Evolutionary conservation across 2,329 filamentous ascomycete genomes (phyloP), one percentile per base, ranked within the genome.

Genomic region (Diaporthe velutina): DNA sequence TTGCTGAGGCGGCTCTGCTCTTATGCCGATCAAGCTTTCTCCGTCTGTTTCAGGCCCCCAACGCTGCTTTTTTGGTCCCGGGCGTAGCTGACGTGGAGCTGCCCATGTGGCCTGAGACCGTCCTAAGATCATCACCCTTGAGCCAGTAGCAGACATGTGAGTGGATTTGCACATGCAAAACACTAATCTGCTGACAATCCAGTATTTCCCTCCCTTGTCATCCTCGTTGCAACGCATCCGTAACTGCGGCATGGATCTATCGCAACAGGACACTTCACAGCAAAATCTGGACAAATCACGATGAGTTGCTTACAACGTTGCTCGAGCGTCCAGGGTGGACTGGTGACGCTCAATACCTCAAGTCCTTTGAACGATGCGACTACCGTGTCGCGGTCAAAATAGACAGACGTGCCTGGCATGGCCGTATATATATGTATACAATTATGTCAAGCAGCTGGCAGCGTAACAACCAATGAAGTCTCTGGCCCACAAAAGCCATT

Each of bases 21-120:
- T 68, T 54, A 22, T 54, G 64, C 35, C 33, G 64, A 68, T 54
- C 64, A 68, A 68, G 64, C 64, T 68, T 52, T 68, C 45, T 54
- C 33, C 61, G 7, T 2, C 48, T 28, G 64, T 54, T 68, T 54
- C 64, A 67, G 64, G 15, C 15, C 48, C 45, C 48, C 40, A 33
- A 22, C 5, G 15, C 30, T 67, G 38, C 33, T 67, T 50, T 52
- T 67, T 67, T 52, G 19, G 61, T 67, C 45, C 64, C n/a, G 30
- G 22, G 7, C 15, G 28, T 3, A 54, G 48, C 64, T 68, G 48
- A 68, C 64, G 64, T 68, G 64, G 64, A 67, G 13, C 33, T 25
- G 30, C 45, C 45, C 45, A 38, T 67, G 42, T 54, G 45, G 61
- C 61, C 40, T 66, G 45, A 67, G 45, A 22, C 22, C 22, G 40